These are phyloP conservation scores for Thermothielavioides terrestris DNA, from an alignment of 495 filamentous ascomycete species.

Conservation along the genomic window DNA sequence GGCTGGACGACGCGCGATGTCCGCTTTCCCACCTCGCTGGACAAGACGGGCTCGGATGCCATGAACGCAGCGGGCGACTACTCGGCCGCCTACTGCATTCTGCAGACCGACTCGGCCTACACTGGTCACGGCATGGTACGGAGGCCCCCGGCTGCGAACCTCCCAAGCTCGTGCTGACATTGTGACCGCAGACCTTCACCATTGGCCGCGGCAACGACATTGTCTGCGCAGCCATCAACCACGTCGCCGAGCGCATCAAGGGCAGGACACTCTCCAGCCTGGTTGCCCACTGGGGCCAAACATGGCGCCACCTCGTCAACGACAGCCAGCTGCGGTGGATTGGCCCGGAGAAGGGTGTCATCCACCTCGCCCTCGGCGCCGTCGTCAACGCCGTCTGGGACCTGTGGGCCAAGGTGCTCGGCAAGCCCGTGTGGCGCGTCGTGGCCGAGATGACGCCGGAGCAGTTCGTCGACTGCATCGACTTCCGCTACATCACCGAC, in stretches of 20 bases:
- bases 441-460: slow-evolving; percentile 83
- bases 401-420: slow-evolving; percentile 79
- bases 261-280: slow-evolving; percentile 66
- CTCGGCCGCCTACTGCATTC: slow-evolving; percentile 84
- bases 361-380: slow-evolving; percentile 82
- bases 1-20: slow-evolving; percentile 74
- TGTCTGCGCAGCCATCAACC: slow-evolving; percentile 74
- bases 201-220: slow-evolving; percentile 94
- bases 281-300: slow-evolving; percentile 74
- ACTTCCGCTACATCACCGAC: slow-evolving; percentile 91
- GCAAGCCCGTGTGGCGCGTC: slow-evolving; percentile 85
- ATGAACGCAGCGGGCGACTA: slow-evolving; percentile 97
- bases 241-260: slow-evolving; percentile 63
- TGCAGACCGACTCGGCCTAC: slow-evolving; percentile 65
- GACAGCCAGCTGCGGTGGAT: slow-evolving; percentile 93
- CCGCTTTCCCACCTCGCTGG: slow-evolving; percentile 87
- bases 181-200: slow-evolving; percentile 66
- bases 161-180: neutral
- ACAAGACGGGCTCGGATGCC: slow-evolving; percentile 92
- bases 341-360: slow-evolving; percentile 90
- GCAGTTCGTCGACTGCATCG: slow-evolving; percentile 78
- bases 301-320: slow-evolving; percentile 83
- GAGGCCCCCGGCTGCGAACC: neutral
- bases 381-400: slow-evolving; percentile 94
- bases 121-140: slow-evolving; percentile 82